These are phyloP conservation scores for Pseudozyma thailandica DNA, from an alignment of 1,284 basidiomycete genomes.

Conservation along the genomic window DNA sequence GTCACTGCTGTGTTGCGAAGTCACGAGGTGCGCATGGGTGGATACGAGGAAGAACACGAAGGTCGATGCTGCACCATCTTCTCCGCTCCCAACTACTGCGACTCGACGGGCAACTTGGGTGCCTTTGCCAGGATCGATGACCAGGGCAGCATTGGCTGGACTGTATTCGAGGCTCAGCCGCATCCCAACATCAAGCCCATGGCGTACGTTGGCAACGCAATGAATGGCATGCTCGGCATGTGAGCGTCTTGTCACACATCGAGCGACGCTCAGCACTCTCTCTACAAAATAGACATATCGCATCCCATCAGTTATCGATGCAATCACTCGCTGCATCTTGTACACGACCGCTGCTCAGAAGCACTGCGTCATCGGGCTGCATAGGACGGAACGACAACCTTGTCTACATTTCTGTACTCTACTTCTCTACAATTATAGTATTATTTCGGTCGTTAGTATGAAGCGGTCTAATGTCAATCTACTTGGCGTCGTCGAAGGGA, in stretches of 20 bases:
- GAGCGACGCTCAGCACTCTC: too few species aligned
- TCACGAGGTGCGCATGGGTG: constrained; percentile 92
- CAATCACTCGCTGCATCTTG: too few species aligned
- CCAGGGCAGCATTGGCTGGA: constrained; percentile 78
- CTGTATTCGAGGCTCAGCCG: constrained; percentile 83
- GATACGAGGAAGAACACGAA: constrained; percentile 88
- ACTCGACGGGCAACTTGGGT: constrained; percentile 70
- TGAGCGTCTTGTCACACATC: neutral
- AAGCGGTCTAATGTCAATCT: too few species aligned
- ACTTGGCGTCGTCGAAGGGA: constrained; percentile 41
- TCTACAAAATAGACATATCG: too few species aligned
- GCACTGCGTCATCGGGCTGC: neutral
- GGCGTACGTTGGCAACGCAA: constrained; percentile 76
- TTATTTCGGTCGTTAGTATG: neutral
- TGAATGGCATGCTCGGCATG: constrained; percentile 55
- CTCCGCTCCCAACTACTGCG: constrained; percentile 67
- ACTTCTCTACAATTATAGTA: constrained; percentile 5
- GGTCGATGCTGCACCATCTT: constrained; percentile 86
- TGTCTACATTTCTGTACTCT: constrained; percentile 16
- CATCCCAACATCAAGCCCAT: constrained; percentile 92
- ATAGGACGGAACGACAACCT: neutral
- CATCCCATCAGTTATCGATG: too few species aligned
- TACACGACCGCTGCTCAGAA: neutral
- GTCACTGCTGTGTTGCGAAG: constrained; percentile 90
- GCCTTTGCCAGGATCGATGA: constrained; percentile 76